These are phyloP conservation scores for Parastagonospora nodorum DNA, from an alignment of 2,329 filamentous ascomycete genomes.

Conservation along the genomic window DNA sequence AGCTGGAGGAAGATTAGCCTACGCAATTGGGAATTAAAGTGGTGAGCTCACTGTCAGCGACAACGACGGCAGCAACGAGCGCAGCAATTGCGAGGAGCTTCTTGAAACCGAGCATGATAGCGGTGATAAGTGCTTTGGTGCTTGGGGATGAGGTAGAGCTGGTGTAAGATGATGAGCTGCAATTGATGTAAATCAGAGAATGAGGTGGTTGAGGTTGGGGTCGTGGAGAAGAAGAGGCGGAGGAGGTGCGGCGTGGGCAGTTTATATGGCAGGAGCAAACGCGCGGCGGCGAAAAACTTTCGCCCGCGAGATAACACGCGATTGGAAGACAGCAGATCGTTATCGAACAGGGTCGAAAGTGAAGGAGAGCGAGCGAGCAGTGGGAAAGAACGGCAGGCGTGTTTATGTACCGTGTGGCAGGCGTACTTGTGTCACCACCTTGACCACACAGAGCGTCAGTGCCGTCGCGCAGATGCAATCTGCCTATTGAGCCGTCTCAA, in stretches of 20 bases:
- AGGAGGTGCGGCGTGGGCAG: slow-evolving; percentile 6
- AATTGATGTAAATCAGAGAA: slow-evolving; percentile 31
- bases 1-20: slow-evolving; percentile 2
- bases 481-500: neutral
- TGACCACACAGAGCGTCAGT: slow-evolving; percentile 6
- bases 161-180: slow-evolving; percentile 19
- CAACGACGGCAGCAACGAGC: slow-evolving; percentile 24
- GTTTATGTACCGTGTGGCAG: slow-evolving; percentile 10
- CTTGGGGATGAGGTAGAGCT: slow-evolving; percentile 27
- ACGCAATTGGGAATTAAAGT: neutral
- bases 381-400: slow-evolving; percentile 6
- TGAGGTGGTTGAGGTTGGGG: slow-evolving; percentile 17
- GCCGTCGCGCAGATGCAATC: slow-evolving; percentile 7
- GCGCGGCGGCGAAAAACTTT: slow-evolving; percentile 10
- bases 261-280: slow-evolving; percentile 22
- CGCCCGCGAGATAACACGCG: slow-evolving; percentile 5
- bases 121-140: slow-evolving; percentile 14
- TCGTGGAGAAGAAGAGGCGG: slow-evolving; percentile 13
- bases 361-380: slow-evolving; percentile 8
- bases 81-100: slow-evolving; percentile 29
- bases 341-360: slow-evolving; percentile 1
- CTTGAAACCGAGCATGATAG: slow-evolving; percentile 36
- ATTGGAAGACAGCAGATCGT: slow-evolving; percentile 8
- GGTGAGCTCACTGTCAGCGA: slow-evolving; percentile 15
- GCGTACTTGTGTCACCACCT: slow-evolving; percentile 18